These are phyloP conservation scores for Geoglossum glabrum DNA, from an alignment of 495 filamentous ascomycete genomes.

Conservation along the genomic window DNA sequence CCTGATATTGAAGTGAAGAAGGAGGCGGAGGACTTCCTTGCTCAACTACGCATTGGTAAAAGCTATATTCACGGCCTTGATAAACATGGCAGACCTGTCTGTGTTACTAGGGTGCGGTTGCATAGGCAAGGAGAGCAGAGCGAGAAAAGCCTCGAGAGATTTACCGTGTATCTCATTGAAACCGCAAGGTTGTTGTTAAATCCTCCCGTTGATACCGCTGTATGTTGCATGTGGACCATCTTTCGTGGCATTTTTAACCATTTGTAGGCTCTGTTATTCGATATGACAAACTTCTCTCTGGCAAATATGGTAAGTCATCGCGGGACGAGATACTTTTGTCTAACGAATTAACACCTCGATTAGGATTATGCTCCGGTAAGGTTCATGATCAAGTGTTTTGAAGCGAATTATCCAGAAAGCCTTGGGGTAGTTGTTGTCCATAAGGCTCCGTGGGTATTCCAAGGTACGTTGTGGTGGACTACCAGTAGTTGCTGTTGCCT, in stretches of 20 bases:
- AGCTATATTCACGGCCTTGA: conserved; percentile 81
- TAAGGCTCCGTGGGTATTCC: conserved; percentile 93
- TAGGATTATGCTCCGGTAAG: conserved; percentile 91
- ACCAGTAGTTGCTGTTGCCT: conserved; percentile 9
- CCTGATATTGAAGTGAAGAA: conserved; percentile 35
- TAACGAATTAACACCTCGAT: not conserved
- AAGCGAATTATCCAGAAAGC: conserved; percentile 93
- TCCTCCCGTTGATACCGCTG: conserved; percentile 74
- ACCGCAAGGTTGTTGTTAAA: conserved; percentile 65
- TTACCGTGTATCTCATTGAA: conserved; percentile 88
- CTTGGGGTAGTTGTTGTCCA: conserved; percentile 87
- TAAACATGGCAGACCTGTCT: conserved; percentile 70
- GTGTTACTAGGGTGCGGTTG: conserved; percentile 61
- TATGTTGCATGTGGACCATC: conserved; percentile 26
- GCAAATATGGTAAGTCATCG: conserved; percentile 63
- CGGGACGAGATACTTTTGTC: not conserved
- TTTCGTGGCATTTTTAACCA: not conserved
- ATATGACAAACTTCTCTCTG: conserved; percentile 83
- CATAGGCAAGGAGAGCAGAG: conserved; percentile 68
- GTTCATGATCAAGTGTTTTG: conserved; percentile 99
- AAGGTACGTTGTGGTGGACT: conserved; percentile 30
- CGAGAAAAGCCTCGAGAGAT: conserved; percentile 61
- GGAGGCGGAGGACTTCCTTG: conserved; percentile 62
- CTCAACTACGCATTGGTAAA: conserved; percentile 80
- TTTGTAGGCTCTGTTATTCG: conserved; percentile 65